Evolutionary conservation across 169 alveolate genomes (phyloP).

Genomic region (Plasmodium adleri): DNA sequence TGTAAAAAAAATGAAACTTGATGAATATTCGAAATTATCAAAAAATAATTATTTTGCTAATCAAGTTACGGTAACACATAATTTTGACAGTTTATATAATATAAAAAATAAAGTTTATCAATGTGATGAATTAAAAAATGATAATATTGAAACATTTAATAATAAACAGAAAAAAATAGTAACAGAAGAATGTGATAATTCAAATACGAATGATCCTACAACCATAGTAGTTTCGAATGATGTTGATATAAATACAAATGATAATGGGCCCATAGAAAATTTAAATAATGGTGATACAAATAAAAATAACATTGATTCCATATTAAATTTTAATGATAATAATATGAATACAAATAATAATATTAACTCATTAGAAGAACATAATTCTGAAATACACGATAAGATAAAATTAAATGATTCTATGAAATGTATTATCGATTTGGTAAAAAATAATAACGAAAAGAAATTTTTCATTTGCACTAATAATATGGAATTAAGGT

Average conservation of each 20-base stretch:
- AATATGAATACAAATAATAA: neutral
- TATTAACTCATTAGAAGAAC: neutral
- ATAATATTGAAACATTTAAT: neutral
- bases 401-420: constrained; percentile 29
- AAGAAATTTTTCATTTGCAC: constrained; percentile 71
- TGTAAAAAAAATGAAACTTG: constrained; percentile 35
- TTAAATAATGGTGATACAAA: neutral
- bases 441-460: constrained; percentile 72
- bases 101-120: constrained; percentile 1
- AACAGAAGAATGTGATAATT: neutral
- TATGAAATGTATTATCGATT: constrained; percentile 66
- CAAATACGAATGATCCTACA: neutral
- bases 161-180: neutral
- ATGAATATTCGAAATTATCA: constrained; percentile 12
- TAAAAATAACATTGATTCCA: neutral
- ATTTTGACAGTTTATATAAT: constrained; percentile 58
- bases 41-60: constrained; percentile 41
- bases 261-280: neutral
- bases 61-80: constrained; percentile 33
- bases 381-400: too few species aligned
- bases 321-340: neutral
- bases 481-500: constrained; percentile 31
- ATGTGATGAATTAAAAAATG: neutral
- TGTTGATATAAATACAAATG: neutral
- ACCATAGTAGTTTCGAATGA: neutral